A percentile compares a stretch with the other conserved stretches of the same genome.
These are phyloP conservation scores for Hippophae tibetana DNA, from an alignment of 306 rosid genomes.

Conservation along the genomic window DNA sequence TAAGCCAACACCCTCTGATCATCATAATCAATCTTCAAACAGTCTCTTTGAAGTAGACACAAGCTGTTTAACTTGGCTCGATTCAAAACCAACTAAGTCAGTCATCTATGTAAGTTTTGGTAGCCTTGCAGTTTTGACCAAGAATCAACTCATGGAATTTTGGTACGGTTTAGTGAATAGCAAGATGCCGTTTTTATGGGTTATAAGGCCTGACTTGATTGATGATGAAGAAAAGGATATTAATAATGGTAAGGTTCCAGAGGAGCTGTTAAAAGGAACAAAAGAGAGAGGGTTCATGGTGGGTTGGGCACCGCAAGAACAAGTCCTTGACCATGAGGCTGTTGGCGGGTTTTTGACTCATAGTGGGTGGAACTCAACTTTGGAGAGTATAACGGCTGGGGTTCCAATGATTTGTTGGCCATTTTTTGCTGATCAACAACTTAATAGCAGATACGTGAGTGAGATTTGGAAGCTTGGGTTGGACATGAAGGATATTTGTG, in stretches of 20 bases:
- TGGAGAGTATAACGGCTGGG: background rate
- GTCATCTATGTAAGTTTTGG: slow-evolving; percentile 55
- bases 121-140: slow-evolving; percentile 8
- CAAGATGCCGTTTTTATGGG: slow-evolving; percentile 42
- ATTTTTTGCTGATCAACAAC: background rate
- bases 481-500: slow-evolving; percentile 23
- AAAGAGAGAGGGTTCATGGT: slow-evolving; percentile 29
- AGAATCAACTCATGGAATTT: slow-evolving; percentile 25
- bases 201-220: slow-evolving; percentile 25
- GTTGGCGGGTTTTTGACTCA: slow-evolving; percentile 24
- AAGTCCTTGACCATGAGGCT: slow-evolving; percentile 37
- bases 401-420: slow-evolving; percentile 4
- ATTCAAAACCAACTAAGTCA: slow-evolving; percentile 26
- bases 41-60: slow-evolving; percentile 22
- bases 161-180: slow-evolving; percentile 56
- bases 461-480: slow-evolving; percentile 2
- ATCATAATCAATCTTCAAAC: background rate
- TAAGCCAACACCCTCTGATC: too few relatives aligned
- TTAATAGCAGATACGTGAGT: slow-evolving; percentile 3
- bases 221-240: background rate
- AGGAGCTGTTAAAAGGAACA: slow-evolving; percentile 25
- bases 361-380: background rate
- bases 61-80: slow-evolving; percentile 47
- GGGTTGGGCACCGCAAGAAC: slow-evolving; percentile 52
- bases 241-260: background rate